Conservation (phyloP, 148 eudicot species). For the Diospyros kaki region DNA sequence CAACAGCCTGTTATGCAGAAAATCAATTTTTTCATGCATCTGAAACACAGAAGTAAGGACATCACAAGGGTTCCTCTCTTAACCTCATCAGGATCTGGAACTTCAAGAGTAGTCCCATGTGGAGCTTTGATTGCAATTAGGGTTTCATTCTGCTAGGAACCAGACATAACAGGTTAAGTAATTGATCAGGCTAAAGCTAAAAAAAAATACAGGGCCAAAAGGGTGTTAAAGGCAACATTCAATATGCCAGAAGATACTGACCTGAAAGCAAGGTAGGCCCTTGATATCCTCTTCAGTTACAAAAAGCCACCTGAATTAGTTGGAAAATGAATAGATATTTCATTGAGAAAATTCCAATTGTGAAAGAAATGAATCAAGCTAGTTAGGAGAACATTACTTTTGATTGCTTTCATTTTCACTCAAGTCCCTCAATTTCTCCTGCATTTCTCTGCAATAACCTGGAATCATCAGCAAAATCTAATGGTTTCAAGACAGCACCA, state of each 20-base stretch:
- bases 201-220: not conserved
- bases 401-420: conserved; percentile 86
- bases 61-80: conserved; percentile 7
- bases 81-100: conserved; percentile 97
- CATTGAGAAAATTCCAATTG: too few relatives aligned
- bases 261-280: conserved; percentile 86
- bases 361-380: not conserved
- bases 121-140: conserved; percentile 97
- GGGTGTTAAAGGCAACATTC: not conserved
- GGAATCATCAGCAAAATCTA: conserved; percentile 24
- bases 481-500: conserved; percentile 16
- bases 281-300: conserved; percentile 96
- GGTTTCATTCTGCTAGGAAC: conserved; percentile 71
- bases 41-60: not conserved
- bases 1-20: conserved; percentile 56
- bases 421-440: conserved; percentile 73
- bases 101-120: conserved; percentile 97
- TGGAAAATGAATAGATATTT: not conserved
- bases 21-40: conserved; percentile 8
- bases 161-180: not conserved
- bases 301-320: conserved; percentile 66
- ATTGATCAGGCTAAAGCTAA: not conserved
- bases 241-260: conserved; percentile 16
- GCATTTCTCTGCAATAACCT: conserved; percentile 72
- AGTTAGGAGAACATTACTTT: conserved; percentile 35